A percentile compares a stretch with the other conserved stretches of the same genome.
Conservation (phyloP, 2,329 filamentous ascomycete species). For the Purpureocillium lavendulum region DNA sequence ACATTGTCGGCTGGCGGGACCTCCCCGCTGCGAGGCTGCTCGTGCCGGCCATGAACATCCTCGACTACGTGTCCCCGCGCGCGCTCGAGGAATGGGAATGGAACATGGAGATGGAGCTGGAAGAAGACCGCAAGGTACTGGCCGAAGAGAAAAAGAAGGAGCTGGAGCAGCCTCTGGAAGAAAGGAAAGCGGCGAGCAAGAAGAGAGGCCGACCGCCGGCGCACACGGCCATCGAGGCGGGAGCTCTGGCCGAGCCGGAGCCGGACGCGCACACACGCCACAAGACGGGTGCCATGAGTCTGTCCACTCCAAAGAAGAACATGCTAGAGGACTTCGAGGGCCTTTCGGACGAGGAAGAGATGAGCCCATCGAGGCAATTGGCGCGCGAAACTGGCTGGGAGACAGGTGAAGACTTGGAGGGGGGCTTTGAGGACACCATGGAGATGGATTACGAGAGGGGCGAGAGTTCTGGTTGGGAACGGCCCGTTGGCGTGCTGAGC, state of each 20-base stretch:
- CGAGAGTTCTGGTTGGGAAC: not conserved
- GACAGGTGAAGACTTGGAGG: slow-evolving; percentile 1
- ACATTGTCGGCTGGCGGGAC: slow-evolving; percentile 48
- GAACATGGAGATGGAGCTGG: slow-evolving; percentile 30
- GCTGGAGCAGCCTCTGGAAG: not conserved
- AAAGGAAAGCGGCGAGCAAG: slow-evolving; percentile 1
- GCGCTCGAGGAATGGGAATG: slow-evolving; percentile 51
- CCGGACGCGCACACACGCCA: slow-evolving; percentile 12
- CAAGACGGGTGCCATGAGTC: slow-evolving; percentile 22
- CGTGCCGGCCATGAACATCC: slow-evolving; percentile 37
- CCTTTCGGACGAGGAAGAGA: slow-evolving; percentile 18
- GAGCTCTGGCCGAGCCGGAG: slow-evolving; percentile 18
- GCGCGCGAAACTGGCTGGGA: slow-evolving; percentile 11
- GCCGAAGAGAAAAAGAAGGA: slow-evolving; percentile 14
- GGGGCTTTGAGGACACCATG: not conserved
- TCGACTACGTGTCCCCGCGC: slow-evolving; percentile 50
- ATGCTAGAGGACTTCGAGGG: slow-evolving; percentile 20
- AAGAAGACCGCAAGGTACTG: slow-evolving; percentile 25
- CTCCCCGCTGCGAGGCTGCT: slow-evolving; percentile 37
- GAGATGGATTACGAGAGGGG: not conserved
- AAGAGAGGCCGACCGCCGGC: slow-evolving; percentile 19
- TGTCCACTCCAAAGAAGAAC: slow-evolving; percentile 26
- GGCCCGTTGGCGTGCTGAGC: not conserved
- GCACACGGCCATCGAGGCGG: slow-evolving; percentile 13
- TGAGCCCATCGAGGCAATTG: slow-evolving; percentile 18